phyloP scores from a whole-genome alignment of 2,329 filamentous ascomycete genomes.

The Calcarisporium arbuscula region DNA sequence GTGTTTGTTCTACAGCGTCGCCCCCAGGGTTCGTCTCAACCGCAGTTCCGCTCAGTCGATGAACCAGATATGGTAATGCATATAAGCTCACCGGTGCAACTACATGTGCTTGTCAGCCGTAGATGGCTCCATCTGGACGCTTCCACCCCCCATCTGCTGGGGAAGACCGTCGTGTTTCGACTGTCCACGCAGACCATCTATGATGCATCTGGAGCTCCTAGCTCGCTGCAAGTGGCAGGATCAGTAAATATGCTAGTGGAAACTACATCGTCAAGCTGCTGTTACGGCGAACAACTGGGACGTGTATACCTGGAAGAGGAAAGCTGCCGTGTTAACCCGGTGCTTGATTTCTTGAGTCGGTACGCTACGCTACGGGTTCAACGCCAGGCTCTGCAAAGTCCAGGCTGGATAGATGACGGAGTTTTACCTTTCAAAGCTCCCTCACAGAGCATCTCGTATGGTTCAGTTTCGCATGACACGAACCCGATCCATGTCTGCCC shows the following conservation, averaged over 20 bases:
- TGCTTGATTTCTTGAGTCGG: conserved; percentile 90
- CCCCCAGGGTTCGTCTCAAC: conserved; percentile 89
- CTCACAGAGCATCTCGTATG: conserved; percentile 95
- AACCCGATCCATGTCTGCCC: conserved; percentile 98
- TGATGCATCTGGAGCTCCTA: conserved; percentile 81
- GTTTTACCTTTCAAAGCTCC: conserved; percentile 83
- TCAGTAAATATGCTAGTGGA: conserved; percentile 79
- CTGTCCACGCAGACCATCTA: too few species aligned
- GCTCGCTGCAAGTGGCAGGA: conserved; percentile 92
- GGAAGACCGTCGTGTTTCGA: conserved; percentile 95
- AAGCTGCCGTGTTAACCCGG: conserved; percentile 88
- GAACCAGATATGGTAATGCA: too few species aligned
- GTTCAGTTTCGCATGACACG: conserved; percentile 94
- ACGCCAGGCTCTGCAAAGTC: conserved; percentile 93
- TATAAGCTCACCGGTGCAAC: conserved; percentile 94
- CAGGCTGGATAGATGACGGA: conserved; percentile 91
- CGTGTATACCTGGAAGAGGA: conserved; percentile 93
- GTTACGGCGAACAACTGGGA: conserved; percentile 94
- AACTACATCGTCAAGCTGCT: conserved; percentile 91
- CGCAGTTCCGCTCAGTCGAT: too few species aligned
- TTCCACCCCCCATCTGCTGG: conserved; percentile 83
- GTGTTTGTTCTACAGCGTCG: conserved; percentile 99
- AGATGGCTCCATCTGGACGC: conserved; percentile 59
- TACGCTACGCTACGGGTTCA: conserved; percentile 91
- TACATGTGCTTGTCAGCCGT: conserved; percentile 82